These are phyloP conservation scores for Suillus clintonianus DNA, from an alignment of 768 basidiomycete genomes.

Conservation along the genomic window DNA sequence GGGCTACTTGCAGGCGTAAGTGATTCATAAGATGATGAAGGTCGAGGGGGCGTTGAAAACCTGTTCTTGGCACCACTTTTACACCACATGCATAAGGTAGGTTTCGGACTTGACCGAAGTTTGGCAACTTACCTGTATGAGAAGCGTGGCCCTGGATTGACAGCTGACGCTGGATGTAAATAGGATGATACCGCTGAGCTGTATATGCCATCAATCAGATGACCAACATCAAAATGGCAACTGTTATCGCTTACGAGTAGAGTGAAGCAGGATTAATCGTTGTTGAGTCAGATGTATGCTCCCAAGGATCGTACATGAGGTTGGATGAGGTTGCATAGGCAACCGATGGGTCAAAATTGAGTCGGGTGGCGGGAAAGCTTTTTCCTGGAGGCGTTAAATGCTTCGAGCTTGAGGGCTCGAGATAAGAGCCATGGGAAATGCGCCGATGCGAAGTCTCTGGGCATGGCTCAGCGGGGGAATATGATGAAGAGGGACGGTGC, in stretches of 20 bases:
- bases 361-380: slow-evolving; percentile 5
- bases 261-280: slow-evolving; percentile 40
- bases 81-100: neutral
- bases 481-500: slow-evolving; percentile 8
- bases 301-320: neutral
- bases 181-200: slow-evolving; percentile 60
- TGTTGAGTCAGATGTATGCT: slow-evolving; percentile 14
- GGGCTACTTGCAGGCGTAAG: slow-evolving; percentile 7
- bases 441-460: slow-evolving; percentile 21
- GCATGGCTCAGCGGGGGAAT: slow-evolving; percentile 5
- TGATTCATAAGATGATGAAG: slow-evolving; percentile 6
- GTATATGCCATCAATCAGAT: slow-evolving; percentile 5
- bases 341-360: slow-evolving; percentile 47
- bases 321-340: slow-evolving; percentile 41
- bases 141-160: slow-evolving; percentile 11
- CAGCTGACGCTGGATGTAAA: slow-evolving; percentile 23
- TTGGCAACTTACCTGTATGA: slow-evolving; percentile 22
- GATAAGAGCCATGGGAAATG: slow-evolving; percentile 14
- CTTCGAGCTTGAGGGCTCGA: slow-evolving; percentile 4
- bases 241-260: slow-evolving; percentile 52
- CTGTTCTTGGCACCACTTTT: slow-evolving; percentile 6
- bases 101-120: neutral
- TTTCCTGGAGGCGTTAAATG: neutral
- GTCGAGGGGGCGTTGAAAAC: slow-evolving; percentile 12
- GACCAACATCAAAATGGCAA: neutral